Base-by-base conservation (phyloP, 2,329 filamentous ascomycete species). In the Aspergillus arachidicola region DNA sequence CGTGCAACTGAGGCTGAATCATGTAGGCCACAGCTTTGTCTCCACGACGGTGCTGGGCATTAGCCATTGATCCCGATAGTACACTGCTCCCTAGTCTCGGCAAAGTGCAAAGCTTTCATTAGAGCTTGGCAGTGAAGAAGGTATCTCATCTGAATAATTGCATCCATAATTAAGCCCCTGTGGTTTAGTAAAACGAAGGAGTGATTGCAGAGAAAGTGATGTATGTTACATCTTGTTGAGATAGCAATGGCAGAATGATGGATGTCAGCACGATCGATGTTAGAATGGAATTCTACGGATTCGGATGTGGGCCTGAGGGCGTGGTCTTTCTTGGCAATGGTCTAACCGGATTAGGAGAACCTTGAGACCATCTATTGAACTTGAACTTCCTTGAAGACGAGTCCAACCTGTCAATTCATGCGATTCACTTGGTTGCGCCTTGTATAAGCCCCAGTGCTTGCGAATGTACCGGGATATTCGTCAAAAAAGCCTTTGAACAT, bases 331-430 rank as follows among this genome's bases (percentile, higher is more conserved):
- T 41, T 41, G 38, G 14, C 30, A 54, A 23, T 16, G 19, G 19
- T 54, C 51, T 54, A 54, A 54, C 51, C 32, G 30, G 16, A 36
- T 54, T 16, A 54, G 51, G 51, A 54, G 28, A 54, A 54, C 51
- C 51, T 54, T 54, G 51, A 54, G 51, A 54, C 12, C 48, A 32
- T 16, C 4, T 5, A 26, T 14, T 26, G 23, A 26, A 26, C 23
- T 26, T 26, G 14, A 26, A 36, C 34, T 36, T 6, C 26, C 26
- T 28, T 28, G 23, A 28, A 28, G 26, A 28, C 26, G 26, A 28
- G 1, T 28, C 26, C 26, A 7, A 28, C 26, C 26, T 16, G 12
- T n/a, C 38, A 9, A 16, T 41, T 41, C 6, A 41, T 41, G 38
- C 38, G 6, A 41, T 41, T 41, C 16, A 41, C 38, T n/a, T 16